Conservation (phyloP, 345 rosid genomes). For the Acer negundo region DNA sequence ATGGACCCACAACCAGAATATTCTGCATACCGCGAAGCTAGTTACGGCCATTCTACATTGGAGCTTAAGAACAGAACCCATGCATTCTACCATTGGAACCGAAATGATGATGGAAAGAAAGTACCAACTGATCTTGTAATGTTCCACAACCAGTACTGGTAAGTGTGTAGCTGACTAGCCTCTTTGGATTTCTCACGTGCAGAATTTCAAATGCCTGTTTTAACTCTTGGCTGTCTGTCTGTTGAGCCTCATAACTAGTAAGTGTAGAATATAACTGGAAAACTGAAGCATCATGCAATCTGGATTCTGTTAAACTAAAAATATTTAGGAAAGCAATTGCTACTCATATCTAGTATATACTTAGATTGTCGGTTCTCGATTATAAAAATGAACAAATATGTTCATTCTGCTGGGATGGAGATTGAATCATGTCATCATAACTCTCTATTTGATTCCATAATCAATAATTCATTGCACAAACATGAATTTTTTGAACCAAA, state of each 20-base stretch:
- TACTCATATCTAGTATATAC: not conserved
- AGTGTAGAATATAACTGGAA: not conserved
- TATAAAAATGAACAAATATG: no score
- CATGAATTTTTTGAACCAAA: not conserved
- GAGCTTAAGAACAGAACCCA: constrained; percentile 59
- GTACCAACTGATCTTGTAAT: constrained; percentile 38
- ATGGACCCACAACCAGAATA: constrained; percentile 57
- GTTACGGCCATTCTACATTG: constrained; percentile 58
- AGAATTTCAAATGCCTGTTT: not conserved
- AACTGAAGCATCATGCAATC: not conserved
- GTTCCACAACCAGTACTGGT: constrained; percentile 47
- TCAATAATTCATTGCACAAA: not conserved
- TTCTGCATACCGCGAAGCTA: constrained; percentile 61
- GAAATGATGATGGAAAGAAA: constrained; percentile 48
- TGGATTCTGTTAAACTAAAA: not conserved
- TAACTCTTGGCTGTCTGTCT: not conserved
- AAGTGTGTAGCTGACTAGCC: not conserved
- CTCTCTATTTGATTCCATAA: not conserved
- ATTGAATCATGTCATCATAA: not conserved
- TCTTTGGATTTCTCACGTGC: not conserved
- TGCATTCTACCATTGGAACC: constrained; percentile 55
- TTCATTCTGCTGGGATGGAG: not conserved
- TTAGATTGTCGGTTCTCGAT: not conserved
- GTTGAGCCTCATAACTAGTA: not conserved
- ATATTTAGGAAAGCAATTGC: not conserved